Base-by-base conservation (phyloP, 176 grass and related monocot species). In the Triticum turgidum region DNA sequence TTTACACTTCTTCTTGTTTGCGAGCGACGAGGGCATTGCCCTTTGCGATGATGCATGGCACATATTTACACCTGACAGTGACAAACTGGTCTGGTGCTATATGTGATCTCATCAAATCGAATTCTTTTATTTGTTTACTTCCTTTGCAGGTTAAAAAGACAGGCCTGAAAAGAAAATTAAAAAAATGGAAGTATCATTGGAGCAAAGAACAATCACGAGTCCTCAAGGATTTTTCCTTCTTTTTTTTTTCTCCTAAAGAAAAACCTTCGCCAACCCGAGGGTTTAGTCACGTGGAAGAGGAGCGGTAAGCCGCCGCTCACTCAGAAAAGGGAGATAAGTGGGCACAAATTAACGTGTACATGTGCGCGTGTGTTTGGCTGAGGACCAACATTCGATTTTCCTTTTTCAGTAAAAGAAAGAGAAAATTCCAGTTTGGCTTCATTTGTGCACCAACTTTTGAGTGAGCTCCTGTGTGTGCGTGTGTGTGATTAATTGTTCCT, bases 231-330 rank as follows among this genome's bases (percentile, higher is more conserved):
- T 30, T 79, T 52, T 3, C 20, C 1, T 20, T 38, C 37, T 38
- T 38, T 38, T 25, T 42, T 35, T 84, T 67, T 74, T 72, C n/a
- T 32, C 61, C 62, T 74, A 84, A 54, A 52, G 39, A 64, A 85
- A 83, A 22, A 45, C 45, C 61, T 68, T 84, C 45, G 5, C 80
- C 33, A 80, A 87, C 32, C 22, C 5, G 61, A 80, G 80, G 47
- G 85, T 83, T 83, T 83, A 80, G 35, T 67, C 81, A 86, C 58
- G 71, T 83, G 73, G 52, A 90, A 42, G 89, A 90, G 89, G 89
- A 90, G 89, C 42, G 22, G 67, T 49, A 87, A 87, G 73, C 33
- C n/a, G 56, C 80, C 69, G 49, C n/a, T 80, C 7, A 85, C n/a
- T 80, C 7, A 65, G 30, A 85, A 82, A 61, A 68, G 38, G 88